Conservation (phyloP, 345 rosid species). For the Citrus unshiu region DNA sequence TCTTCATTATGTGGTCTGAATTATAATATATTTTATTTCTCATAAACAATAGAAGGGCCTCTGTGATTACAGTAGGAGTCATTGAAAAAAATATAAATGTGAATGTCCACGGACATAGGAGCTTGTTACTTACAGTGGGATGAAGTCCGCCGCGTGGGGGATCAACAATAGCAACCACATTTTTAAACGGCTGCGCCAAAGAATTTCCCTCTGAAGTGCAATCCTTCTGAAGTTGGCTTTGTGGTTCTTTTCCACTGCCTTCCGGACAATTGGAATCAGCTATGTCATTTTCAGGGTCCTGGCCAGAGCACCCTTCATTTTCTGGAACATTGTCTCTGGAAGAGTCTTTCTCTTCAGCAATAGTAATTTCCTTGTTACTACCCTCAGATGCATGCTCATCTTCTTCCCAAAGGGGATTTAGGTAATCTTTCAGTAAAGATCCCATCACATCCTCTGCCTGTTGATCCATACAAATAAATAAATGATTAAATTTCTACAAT, state of each 20-base stretch:
- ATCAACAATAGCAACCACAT: conserved; percentile 93
- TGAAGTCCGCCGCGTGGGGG: conserved; percentile 95
- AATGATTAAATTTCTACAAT: not conserved
- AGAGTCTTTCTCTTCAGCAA: conserved; percentile 33
- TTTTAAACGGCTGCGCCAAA: conserved; percentile 46
- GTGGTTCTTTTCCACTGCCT: conserved; percentile 32
- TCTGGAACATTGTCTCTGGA: conserved; percentile 13
- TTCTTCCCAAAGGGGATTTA: conserved; percentile 39
- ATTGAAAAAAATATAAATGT: not conserved
- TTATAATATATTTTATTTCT: not conserved
- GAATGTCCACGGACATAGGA: not conserved
- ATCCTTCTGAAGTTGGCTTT: conserved; percentile 28
- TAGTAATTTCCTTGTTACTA: conserved; percentile 19
- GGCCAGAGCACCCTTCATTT: conserved; percentile 27
- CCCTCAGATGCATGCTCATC: conserved; percentile 32
- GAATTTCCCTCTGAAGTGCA: conserved; percentile 31
- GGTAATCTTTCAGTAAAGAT: conserved; percentile 69
- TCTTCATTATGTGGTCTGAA: not conserved
- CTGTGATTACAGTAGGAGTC: not conserved
- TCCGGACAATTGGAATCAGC: conserved; percentile 22
- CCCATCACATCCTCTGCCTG: conserved; percentile 96
- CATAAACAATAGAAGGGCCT: not conserved
- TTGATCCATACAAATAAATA: conserved; percentile 13
- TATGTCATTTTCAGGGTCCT: conserved; percentile 28
- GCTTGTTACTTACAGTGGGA: conserved; percentile 56